phyloP scores from a whole-genome alignment of 768 basidiomycete species.

The Mycena floridula region DNA sequence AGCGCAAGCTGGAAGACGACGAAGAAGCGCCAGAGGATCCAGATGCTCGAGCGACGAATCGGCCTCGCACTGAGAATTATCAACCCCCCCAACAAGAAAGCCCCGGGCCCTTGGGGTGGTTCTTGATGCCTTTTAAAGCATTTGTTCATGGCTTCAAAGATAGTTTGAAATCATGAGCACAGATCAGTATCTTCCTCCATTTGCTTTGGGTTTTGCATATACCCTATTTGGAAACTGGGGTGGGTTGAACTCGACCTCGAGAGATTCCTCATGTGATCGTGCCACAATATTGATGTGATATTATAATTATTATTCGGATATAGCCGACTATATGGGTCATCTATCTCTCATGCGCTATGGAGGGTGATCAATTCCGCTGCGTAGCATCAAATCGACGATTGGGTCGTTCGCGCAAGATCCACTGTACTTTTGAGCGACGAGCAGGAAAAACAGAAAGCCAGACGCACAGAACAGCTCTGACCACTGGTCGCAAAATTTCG shows the following conservation, averaged over 20 bases:
- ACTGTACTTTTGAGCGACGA: not conserved
- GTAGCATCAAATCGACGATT: slow-evolving; percentile 43
- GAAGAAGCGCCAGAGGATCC: slow-evolving; percentile 26
- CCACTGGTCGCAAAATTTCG: slow-evolving; percentile 63
- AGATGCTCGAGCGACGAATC: slow-evolving; percentile 40
- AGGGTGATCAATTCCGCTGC: slow-evolving; percentile 52
- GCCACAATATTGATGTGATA: too few species aligned
- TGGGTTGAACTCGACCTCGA: too few species aligned
- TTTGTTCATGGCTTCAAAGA: slow-evolving; percentile 67
- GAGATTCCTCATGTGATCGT: too few species aligned
- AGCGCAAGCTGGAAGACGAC: slow-evolving; percentile 5
- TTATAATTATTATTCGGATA: too few species aligned
- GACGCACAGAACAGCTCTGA: slow-evolving; percentile 55
- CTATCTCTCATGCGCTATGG: too few species aligned
- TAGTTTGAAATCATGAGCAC: slow-evolving; percentile 31
- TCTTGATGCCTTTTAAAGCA: slow-evolving; percentile 55
- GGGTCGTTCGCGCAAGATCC: slow-evolving; percentile 32
- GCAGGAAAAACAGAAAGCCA: slow-evolving; percentile 3
- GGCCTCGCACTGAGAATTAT: slow-evolving; percentile 46
- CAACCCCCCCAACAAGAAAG: slow-evolving; percentile 35
- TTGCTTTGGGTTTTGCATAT: too few species aligned
- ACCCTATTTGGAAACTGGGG: too few species aligned
- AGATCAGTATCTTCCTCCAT: too few species aligned
- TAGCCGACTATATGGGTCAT: too few species aligned
- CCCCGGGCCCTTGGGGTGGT: slow-evolving; percentile 50